Base-by-base conservation (phyloP, 352 stramenopile species). In the Pythium oligandrum region DNA sequence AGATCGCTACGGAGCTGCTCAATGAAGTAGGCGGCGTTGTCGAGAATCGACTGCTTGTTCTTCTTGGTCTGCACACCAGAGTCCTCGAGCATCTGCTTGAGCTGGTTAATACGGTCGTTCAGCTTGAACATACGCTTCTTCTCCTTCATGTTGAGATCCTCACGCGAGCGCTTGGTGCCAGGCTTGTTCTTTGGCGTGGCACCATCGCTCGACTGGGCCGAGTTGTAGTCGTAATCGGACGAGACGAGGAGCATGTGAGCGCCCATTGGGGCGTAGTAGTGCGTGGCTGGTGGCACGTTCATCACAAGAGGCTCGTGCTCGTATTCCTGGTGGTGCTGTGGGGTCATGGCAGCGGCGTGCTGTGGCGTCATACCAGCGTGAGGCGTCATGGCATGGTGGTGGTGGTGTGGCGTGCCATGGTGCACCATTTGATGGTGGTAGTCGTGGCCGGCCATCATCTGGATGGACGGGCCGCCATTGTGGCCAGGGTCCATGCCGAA, bases 41-140 rank as follows among this genome's bases (percentile, higher is more conserved):
- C 60, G 7, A 67, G 57, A 6, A 67, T 52, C 30, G 60, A 67
- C 54, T 67, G 60, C 60, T 67, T 67, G 32, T 63, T 67, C 48
- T 59, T 67, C 48, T 67, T 67, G 48, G 40, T 56, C 52, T 57
- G 52, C n/a, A 67, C 44, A 35, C 60, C 60, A 9, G 60, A 47
- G 31, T 51, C 55, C 6, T 67, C 54, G 26, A 67, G 39, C 34
- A 55, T 50, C 8, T 61, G 34, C 40, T 54, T 61, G 55, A 61
- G 48, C 30, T 61, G 46, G 46, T 77, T 81, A 55, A 91, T 91
- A 33, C 76, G 79, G 44, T 91, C 78, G 48, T 91, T 91, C 5
- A 91, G 68, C 70, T 88, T 88, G 48, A 87, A 88, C 78, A 91
- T 88, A 57, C 81, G 78, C 66, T 88, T 85, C 65, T 91, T 89